Evolutionary conservation across 148 eudicot genomes (phyloP), one percentile per base, ranked within the genome.

Genomic region (Pouteria glomerata): DNA sequence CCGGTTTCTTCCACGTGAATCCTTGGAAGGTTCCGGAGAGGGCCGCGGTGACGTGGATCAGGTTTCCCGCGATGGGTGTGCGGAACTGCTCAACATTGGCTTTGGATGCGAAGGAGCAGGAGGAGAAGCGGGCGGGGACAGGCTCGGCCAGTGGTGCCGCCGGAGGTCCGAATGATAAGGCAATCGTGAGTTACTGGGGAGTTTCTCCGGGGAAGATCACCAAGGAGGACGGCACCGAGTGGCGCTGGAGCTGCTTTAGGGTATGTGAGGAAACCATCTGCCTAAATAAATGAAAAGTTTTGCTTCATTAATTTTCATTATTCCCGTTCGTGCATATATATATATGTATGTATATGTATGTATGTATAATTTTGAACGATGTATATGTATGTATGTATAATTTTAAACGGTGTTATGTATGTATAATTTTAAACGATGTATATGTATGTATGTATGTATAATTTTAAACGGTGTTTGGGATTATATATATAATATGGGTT

Each of bases 241-340:
- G 98, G 98, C 83, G 52, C 37, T 93, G 95, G 98, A 84, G 71
- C 64, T 88, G 92, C 74, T 92, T 90, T 61, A 84, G 80, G 95
- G 95, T 89, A 75, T 14, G 85, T 42, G 2, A 7, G 14, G 2
- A 14, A 7, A 26, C 3, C 4, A 57, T 57, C 4, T 23, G 1
- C n/a, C n/a, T n/a, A n/a, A n/a, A n/a, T n/a, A n/a, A n/a, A n/a
- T n/a, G n/a, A n/a, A n/a, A n/a, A n/a, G n/a, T n/a, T n/a, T n/a
- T n/a, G n/a, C n/a, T n/a, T n/a, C n/a, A n/a, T n/a, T n/a, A n/a
- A n/a, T n/a, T n/a, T n/a, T n/a, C n/a, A n/a, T n/a, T n/a, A 4
- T 53, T 6, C 24, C 18, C 4, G 3, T n/a, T 53, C 27, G 5
- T 19, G 18, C 10, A 15, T 44, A 3, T 51, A 14, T 55, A 3